Evolutionary conservation across 108 stramenopile species (phyloP).

Genomic region (Cyclotella baltica): DNA sequence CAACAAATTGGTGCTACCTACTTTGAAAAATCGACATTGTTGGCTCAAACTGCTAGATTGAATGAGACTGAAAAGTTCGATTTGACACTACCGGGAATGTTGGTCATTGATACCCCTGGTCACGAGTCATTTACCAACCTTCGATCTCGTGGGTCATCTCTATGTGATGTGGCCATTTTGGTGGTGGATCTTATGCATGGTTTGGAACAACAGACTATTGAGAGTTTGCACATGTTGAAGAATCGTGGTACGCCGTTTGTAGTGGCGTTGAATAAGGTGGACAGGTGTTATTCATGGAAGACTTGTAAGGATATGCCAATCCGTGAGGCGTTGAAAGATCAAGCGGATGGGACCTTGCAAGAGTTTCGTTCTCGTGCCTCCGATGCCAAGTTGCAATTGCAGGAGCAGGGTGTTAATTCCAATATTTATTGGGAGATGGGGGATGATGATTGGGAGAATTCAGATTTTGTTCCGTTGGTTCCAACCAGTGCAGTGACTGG

Average conservation of each 20-base stretch:
- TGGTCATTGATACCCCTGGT: conserved; percentile 98
- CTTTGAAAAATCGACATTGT: conserved; percentile 94
- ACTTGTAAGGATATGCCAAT: conserved; percentile 91
- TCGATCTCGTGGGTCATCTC: conserved; percentile 94
- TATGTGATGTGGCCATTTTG: conserved; percentile 99
- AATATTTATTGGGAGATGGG: conserved; percentile 99
- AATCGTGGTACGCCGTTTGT: conserved; percentile 96
- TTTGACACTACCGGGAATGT: conserved; percentile 95
- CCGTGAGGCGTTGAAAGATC: conserved; percentile 91
- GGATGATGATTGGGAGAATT: conserved; percentile 89
- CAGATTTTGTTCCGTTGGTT: conserved; percentile 94
- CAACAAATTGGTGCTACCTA: conserved; percentile 99
- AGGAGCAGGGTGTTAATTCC: conserved; percentile 97
- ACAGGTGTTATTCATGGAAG: conserved; percentile 98
- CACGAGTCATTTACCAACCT: conserved; percentile 99
- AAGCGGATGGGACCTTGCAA: conserved; percentile 86
- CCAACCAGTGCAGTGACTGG: conserved; percentile 99
- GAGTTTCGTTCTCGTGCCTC: conserved; percentile 93
- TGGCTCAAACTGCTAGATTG: conserved; percentile 85
- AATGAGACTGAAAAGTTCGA: conserved; percentile 88
- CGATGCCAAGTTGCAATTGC: conserved; percentile 87
- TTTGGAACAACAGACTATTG: conserved; percentile 99
- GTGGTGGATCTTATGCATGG: conserved; percentile 99
- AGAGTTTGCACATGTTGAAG: conserved; percentile 95
- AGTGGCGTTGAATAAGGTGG: conserved; percentile 99